Base-by-base conservation (phyloP, 2,329 filamentous ascomycete species). In the Colletotrichum sansevieriae region DNA sequence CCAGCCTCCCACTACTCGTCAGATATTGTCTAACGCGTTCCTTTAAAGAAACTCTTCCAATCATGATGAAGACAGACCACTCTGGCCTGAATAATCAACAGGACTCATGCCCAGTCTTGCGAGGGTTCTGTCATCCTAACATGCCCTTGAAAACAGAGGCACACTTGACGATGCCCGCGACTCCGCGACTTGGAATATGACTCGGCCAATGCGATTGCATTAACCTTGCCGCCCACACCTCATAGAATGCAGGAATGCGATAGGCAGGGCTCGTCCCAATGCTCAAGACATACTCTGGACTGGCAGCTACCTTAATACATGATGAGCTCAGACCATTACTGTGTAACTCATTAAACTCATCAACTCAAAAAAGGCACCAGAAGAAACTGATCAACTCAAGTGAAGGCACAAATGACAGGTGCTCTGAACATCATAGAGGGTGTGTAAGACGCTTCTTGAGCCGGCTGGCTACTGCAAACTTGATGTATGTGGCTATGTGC, bases 141-240 rank as follows among this genome's bases (percentile, higher is more conserved):
- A 4, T 25, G 0, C 4, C 25, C 25, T 25, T 25, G 25, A 25
- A 25, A 25, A 25, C 25, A 5, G 4, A 25, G 0, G 2, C 2
- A 0, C 9, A n/a, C 18, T 10, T 11, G 1, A 35, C 9, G 3
- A 52, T 37, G 57, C 57, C 29, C 29, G 29, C 33, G 33, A 39
- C n/a, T 49, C 33, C 44, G 25, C 39, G 54, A 60, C 46, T 25
- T 25, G 12, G 2, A 29, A 49, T 49, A 18, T 47, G 57, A 49
- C 44, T 49, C 57, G 29, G 33, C 57, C 44, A 49, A 15, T 60
- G 44, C 33, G 57, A 47, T 39, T 60, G 57, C 44, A 49, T 47
- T 35, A 60, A 49, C 20, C 33, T 60, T 49, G 12, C 57, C 57
- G 57, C 57, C 57, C 33, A 37, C 43, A 29, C 44, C 57, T 49